phyloP scores from a whole-genome alignment of 805 yeast species.

The Lipomyces oligophaga region DNA sequence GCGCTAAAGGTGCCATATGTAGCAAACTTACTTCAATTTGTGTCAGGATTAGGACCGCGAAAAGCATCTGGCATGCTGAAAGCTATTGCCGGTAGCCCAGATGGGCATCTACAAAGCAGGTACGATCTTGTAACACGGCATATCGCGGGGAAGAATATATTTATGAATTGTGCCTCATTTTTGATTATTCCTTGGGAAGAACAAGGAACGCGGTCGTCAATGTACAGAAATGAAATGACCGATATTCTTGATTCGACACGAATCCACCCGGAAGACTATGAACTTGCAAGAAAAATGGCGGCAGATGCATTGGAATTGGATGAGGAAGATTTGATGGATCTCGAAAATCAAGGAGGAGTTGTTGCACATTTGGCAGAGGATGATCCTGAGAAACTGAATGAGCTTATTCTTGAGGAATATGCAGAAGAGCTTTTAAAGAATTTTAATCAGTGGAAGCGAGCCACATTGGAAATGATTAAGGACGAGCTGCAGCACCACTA shows the following conservation, averaged over 20 bases:
- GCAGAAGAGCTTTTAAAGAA: slow-evolving; percentile 79
- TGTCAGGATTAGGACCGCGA: slow-evolving; percentile 93
- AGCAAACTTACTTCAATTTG: slow-evolving; percentile 67
- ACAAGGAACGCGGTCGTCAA: slow-evolving; percentile 48
- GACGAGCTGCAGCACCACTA: slow-evolving; percentile 84
- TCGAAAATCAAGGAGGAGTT: slow-evolving; percentile 78
- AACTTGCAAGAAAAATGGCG: slow-evolving; percentile 93
- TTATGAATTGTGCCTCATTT: slow-evolving; percentile 90
- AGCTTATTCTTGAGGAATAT: slow-evolving; percentile 82
- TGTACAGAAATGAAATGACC: slow-evolving; percentile 43
- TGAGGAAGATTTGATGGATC: slow-evolving; percentile 82
- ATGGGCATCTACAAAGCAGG: slow-evolving; percentile 62
- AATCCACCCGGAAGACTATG: slow-evolving; percentile 97
- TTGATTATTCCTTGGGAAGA: slow-evolving; percentile 67
- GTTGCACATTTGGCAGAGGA: slow-evolving; percentile 67
- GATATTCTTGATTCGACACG: slow-evolving; percentile 91
- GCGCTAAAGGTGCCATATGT: slow-evolving; percentile 73
- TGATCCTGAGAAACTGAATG: slow-evolving; percentile 73
- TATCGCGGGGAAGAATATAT: slow-evolving; percentile 72
- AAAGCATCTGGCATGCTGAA: slow-evolving; percentile 84
- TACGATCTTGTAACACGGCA: slow-evolving; percentile 80
- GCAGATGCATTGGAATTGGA: slow-evolving; percentile 95
- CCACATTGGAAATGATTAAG: slow-evolving; percentile 76
- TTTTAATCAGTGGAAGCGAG: slow-evolving; percentile 59
- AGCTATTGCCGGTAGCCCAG: slow-evolving; percentile 60